phyloP scores from a whole-genome alignment of 345 rosid genomes.

The Gossypium raimondii region DNA sequence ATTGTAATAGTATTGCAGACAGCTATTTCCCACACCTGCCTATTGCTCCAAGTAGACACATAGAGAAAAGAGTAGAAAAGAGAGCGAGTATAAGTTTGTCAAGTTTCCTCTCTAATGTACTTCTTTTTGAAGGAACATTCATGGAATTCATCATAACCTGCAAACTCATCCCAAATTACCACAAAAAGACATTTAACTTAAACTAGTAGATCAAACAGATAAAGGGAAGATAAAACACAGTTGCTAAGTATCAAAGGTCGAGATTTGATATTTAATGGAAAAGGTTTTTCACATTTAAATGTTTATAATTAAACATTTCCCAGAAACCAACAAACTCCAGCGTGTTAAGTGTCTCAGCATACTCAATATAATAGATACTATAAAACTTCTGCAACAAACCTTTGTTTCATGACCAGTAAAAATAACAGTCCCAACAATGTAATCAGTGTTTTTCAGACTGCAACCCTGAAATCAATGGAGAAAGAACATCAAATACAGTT shows the following conservation, averaged over 20 bases:
- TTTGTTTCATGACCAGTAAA: conserved; percentile 98
- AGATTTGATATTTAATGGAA: background rate
- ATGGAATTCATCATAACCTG: conserved; percentile 99
- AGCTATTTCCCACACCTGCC: conserved; percentile 56
- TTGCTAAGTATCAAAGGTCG: background rate
- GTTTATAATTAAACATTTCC: background rate
- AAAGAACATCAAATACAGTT: background rate
- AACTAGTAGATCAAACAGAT: background rate
- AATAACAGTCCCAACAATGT: conserved; percentile 81
- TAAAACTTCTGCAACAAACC: conserved; percentile 39
- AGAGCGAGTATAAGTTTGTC: conserved; percentile 94
- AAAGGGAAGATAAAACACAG: background rate
- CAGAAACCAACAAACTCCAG: background rate
- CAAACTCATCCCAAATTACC: conserved; percentile 26
- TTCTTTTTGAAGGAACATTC: conserved; percentile 99
- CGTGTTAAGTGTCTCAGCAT: background rate
- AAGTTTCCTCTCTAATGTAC: conserved; percentile 97
- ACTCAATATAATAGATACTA: background rate
- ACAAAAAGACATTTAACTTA: conserved; percentile 18
- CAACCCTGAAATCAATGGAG: conserved; percentile 63
- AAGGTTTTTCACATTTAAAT: background rate
- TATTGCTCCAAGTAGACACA: conserved; percentile 91
- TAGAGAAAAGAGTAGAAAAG: conserved; percentile 72
- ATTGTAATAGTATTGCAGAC: conserved; percentile 17
- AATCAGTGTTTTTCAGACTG: conserved; percentile 95